Evolutionary conservation across 208 protist genomes (phyloP).

Genomic region (Trypanosoma conorhini): DNA sequence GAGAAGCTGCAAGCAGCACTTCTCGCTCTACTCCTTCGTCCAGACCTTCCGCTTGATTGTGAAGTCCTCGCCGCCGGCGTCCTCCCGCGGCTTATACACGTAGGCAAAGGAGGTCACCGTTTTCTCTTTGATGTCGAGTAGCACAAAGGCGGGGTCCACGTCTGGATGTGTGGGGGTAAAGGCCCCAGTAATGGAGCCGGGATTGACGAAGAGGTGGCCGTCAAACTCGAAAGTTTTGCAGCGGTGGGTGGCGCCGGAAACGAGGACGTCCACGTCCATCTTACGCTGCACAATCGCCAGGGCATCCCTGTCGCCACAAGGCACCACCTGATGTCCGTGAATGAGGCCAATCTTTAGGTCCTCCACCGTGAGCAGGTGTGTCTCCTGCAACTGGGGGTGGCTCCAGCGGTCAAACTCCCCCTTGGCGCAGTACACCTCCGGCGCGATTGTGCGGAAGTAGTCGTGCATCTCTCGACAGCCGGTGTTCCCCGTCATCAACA

Average conservation of each 20-base stretch:
- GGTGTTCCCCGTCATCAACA: conserved; percentile 99
- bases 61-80: conserved; percentile 23
- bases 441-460: conserved; percentile 95
- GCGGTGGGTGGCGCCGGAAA: conserved; percentile 96
- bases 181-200: conserved; percentile 98
- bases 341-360: conserved; percentile 97
- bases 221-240: conserved; percentile 93
- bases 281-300: conserved; percentile 95
- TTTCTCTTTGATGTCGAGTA: conserved; percentile 96
- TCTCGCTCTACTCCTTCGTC: conserved; percentile 34
- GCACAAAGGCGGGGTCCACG: conserved; percentile 94
- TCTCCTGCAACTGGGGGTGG: conserved; percentile 69
- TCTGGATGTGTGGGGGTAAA: conserved; percentile 71
- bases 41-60: conserved; percentile 80
- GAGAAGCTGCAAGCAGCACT: background rate
- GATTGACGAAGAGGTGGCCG: conserved; percentile 98
- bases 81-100: conserved; percentile 40
- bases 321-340: conserved; percentile 98
- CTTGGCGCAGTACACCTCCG: conserved; percentile 96
- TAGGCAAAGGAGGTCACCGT: conserved; percentile 77
- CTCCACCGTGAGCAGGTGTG: conserved; percentile 94
- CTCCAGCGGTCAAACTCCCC: conserved; percentile 97
- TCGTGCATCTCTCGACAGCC: conserved; percentile 94
- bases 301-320: conserved; percentile 95
- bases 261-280: conserved; percentile 98